These are phyloP conservation scores for Chlorophyllum brunneum DNA, from an alignment of 768 basidiomycete genomes.

Conservation along the genomic window DNA sequence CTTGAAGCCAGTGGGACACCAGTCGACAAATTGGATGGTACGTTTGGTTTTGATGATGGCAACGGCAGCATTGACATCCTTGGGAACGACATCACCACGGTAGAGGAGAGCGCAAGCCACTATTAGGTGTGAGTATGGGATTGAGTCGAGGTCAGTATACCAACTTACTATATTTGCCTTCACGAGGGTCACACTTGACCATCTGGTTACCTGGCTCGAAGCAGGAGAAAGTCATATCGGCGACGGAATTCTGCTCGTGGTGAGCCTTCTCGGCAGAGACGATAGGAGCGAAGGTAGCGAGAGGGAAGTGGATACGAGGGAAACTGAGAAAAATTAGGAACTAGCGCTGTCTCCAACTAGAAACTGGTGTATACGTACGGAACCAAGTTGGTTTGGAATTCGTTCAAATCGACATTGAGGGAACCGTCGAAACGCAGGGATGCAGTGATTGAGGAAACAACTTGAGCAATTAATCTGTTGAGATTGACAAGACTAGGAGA, in stretches of 20 bases:
- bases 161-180: slow-evolving; percentile 94
- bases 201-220: slow-evolving; percentile 97
- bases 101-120: slow-evolving; percentile 92
- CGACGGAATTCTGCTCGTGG: slow-evolving; percentile 96
- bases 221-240: slow-evolving; percentile 98
- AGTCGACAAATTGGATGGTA: slow-evolving; percentile 97
- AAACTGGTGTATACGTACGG: slow-evolving; percentile 55
- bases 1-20: slow-evolving; percentile 99
- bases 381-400: slow-evolving; percentile 98
- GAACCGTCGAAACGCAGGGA: slow-evolving; percentile 97
- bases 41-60: slow-evolving; percentile 95
- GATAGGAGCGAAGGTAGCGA: slow-evolving; percentile 94
- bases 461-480: slow-evolving; percentile 96
- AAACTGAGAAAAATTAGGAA: slow-evolving; percentile 49
- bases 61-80: slow-evolving; percentile 92
- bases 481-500: slow-evolving; percentile 91
- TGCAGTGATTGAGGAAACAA: slow-evolving; percentile 96
- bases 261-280: slow-evolving; percentile 93
- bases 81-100: slow-evolving; percentile 96
- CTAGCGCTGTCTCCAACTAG: not conserved
- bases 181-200: slow-evolving; percentile 92
- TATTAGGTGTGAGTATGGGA: slow-evolving; percentile 25
- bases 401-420: slow-evolving; percentile 94
- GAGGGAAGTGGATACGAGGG: slow-evolving; percentile 98
- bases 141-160: not conserved